phyloP scores from a whole-genome alignment of 1,284 basidiomycete genomes.

The Fomitopsis palustris region DNA sequence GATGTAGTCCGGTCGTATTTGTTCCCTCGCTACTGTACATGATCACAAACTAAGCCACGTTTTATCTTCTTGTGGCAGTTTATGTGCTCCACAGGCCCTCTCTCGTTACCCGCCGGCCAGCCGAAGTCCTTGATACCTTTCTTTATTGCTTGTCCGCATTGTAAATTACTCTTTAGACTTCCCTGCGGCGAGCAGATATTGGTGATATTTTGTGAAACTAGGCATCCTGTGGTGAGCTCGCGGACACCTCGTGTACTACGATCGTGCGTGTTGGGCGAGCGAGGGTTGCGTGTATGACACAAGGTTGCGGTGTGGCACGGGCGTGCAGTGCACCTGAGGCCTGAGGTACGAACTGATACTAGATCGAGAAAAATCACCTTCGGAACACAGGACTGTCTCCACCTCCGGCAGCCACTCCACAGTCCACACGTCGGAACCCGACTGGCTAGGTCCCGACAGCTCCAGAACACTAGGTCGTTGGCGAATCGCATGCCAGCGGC shows the following conservation, averaged over 20 bases:
- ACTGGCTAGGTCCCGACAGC: neutral
- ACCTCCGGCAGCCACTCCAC: neutral
- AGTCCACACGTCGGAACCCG: neutral
- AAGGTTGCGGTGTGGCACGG: neutral
- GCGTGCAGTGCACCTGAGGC: neutral
- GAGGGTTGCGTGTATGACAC: neutral
- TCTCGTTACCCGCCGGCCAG: neutral
- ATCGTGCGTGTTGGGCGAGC: neutral
- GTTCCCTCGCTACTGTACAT: neutral
- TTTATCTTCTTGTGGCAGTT: neutral
- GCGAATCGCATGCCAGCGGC: neutral
- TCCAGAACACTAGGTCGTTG: neutral
- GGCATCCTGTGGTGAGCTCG: neutral
- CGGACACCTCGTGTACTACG: neutral
- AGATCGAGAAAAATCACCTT: neutral
- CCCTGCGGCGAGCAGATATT: neutral
- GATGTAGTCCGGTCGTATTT: neutral
- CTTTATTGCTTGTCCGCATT: neutral
- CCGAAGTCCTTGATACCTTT: neutral
- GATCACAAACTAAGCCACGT: neutral
- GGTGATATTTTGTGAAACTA: neutral
- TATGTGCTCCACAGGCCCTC: neutral
- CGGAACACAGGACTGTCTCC: neutral
- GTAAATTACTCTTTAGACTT: neutral
- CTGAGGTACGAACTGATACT: neutral